A percentile compares a stretch with the other conserved stretches of the same genome.
phyloP scores from a whole-genome alignment of 306 rosid genomes.

The Prosopis cineraria region DNA sequence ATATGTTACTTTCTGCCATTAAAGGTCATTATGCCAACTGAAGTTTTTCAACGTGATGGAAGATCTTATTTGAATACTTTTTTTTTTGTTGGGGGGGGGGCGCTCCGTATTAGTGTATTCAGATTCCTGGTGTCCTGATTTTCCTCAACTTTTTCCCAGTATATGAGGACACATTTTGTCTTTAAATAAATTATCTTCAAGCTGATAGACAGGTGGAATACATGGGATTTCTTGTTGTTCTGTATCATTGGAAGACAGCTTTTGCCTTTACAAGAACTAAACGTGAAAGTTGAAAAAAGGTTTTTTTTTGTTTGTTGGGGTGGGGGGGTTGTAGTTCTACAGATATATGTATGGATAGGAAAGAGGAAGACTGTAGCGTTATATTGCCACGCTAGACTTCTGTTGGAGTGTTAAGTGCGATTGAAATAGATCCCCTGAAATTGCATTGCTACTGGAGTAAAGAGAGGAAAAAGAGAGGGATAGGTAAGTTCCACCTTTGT shows the following conservation, averaged over 20 bases:
- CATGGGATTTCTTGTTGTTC: no score
- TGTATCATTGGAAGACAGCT: no score
- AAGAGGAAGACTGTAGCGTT: no score
- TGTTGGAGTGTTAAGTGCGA: not conserved
- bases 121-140: not conserved
- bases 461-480: not conserved
- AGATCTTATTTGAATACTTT: not conserved
- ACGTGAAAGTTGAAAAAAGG: no score
- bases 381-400: not conserved
- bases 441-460: not conserved
- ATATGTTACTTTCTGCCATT: conserved; percentile 17
- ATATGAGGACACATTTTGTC: not conserved
- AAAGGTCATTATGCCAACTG: conserved; percentile 3
- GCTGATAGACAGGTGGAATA: no score
- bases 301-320: no score
- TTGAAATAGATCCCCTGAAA: not conserved
- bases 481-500: not conserved
- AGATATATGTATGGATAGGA: no score
- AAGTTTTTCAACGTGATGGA: conserved; percentile 1
- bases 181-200: not conserved
- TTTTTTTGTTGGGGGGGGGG: not conserved
- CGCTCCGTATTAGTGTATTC: not conserved
- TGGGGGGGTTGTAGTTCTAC: no score
- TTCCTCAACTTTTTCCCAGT: not conserved
- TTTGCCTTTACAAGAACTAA: no score